phyloP scores from a whole-genome alignment of 2,329 filamentous ascomycete species.

The Talaromyces sp. region DNA sequence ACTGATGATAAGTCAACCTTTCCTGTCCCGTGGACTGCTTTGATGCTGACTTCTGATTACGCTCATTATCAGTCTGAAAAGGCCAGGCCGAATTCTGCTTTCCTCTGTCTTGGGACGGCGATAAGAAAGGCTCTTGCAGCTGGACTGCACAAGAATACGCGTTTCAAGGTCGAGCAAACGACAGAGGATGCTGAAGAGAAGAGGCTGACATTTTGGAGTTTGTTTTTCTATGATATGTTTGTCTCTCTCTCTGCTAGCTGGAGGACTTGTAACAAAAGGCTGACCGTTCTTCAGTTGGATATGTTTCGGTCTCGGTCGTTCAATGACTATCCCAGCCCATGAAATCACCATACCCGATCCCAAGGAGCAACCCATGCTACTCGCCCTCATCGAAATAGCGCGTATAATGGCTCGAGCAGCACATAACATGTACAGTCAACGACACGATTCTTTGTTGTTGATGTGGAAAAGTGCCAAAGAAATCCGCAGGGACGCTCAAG shows the following conservation, averaged over 20 bases:
- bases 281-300: conserved; percentile 37
- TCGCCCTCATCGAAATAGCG: conserved; percentile 38
- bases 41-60: conserved; percentile 29
- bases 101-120: conserved; percentile 43
- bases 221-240: conserved; percentile 48
- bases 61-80: conserved; percentile 47
- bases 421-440: conserved; percentile 43
- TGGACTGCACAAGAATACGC: conserved; percentile 46
- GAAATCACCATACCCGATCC: conserved; percentile 40
- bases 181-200: conserved; percentile 39
- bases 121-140: conserved; percentile 46
- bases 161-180: conserved; percentile 31
- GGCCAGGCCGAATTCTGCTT: conserved; percentile 46
- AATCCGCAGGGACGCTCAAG: conserved; percentile 33
- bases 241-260: conserved; percentile 15
- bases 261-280: background rate
- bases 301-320: conserved; percentile 46
- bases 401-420: conserved; percentile 44
- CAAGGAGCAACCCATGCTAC: conserved; percentile 39
- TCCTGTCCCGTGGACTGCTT: background rate
- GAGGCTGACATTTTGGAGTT: conserved; percentile 41
- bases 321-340: conserved; percentile 40
- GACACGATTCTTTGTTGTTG: conserved; percentile 41
- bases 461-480: conserved; percentile 40
- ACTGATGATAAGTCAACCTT: conserved; percentile 46